These are phyloP conservation scores for Edaphochlamys debaryana DNA, from an alignment of 139 green algal species.

Conservation along the genomic window DNA sequence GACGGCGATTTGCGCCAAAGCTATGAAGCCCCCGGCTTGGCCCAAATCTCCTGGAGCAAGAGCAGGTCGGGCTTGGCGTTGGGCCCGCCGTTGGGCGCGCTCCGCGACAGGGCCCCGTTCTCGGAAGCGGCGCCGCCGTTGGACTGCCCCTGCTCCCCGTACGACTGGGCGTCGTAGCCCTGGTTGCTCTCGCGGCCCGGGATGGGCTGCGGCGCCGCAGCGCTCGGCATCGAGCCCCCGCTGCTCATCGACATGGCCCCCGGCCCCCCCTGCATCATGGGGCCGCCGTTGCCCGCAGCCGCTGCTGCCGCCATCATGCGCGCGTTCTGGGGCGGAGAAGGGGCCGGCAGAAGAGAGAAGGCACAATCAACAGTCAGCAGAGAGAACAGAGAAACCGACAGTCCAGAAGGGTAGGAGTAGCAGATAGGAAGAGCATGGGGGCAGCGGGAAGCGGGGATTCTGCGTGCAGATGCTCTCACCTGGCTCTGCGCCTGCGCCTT, in stretches of 20 bases:
- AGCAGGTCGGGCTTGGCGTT: constrained; percentile 41
- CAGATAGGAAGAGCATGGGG: no score
- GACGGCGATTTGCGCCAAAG: no score
- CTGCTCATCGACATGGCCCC: background rate
- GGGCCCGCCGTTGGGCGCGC: background rate
- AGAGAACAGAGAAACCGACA: no score
- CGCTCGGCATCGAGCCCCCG: background rate
- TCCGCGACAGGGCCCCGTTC: background rate
- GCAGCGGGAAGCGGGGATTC: no score
- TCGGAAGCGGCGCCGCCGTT: background rate
- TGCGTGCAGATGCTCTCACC: no score
- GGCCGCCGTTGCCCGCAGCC: background rate
- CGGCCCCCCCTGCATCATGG: background rate
- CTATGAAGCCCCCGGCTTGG: constrained; percentile 38
- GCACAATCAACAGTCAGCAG: no score
- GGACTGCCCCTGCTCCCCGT: no score
- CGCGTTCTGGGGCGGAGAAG: background rate
- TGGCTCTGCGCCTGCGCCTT: constrained; percentile 32
- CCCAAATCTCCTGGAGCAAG: constrained; percentile 64
- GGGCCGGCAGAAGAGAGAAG: background rate
- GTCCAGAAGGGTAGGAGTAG: no score
- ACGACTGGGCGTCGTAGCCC: background rate
- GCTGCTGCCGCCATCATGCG: constrained; percentile 10
- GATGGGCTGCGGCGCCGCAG: constrained; percentile 19
- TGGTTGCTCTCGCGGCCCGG: constrained; percentile 7